Evolutionary conservation across 176 grass and related monocot species (phyloP), one percentile per base, ranked within the genome.

Genomic region (Musa schizocarpa): DNA sequence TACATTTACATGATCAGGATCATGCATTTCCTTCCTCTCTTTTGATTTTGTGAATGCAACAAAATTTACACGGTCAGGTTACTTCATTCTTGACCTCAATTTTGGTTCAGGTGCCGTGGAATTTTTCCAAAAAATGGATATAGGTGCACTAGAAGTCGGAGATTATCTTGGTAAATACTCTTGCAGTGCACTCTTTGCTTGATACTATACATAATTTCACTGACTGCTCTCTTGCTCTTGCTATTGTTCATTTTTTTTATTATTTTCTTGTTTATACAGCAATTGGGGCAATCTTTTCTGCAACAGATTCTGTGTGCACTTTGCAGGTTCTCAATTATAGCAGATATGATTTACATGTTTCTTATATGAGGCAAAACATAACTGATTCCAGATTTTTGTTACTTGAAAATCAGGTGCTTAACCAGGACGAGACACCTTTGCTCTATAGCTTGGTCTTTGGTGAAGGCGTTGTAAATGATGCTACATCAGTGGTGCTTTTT

Each of bases 401-500:
- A 48, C 69, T 72, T 80, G 29, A 59, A 80, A 72, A 73, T 72
- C 68, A 80, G 84, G 93, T 96, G 70, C 86, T 96, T 74, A 90
- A 69, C 69, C 93, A 96, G 83, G 93, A 96, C 52, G 93, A 96
- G 21, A 96, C 93, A 50, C 93, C 93, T 48, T 88, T 96, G 50
- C 83, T 96, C 48, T 96, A 96, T 82, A 96, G 93, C 69, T 74
- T 96, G 71, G 93, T 96, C 53, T 96, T 96, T 81, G 93, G 93
- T 77, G 93, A 96, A 86, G 93, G 93, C 67, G 93, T 96, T 76
- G 93, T 96, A 48, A 96, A 96, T 75, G 93, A 96, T 79, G 93
- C 93, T n/a, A 96, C 93, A 12, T 96, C 93, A 25, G 79, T 96
- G 53, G 93, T 96, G 76, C 79, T 96, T 51, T 96, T 96, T 80